Evolutionary conservation across 2,329 filamentous ascomycete genomes (phyloP).

Genomic region (Talaromyces verruculosus): DNA sequence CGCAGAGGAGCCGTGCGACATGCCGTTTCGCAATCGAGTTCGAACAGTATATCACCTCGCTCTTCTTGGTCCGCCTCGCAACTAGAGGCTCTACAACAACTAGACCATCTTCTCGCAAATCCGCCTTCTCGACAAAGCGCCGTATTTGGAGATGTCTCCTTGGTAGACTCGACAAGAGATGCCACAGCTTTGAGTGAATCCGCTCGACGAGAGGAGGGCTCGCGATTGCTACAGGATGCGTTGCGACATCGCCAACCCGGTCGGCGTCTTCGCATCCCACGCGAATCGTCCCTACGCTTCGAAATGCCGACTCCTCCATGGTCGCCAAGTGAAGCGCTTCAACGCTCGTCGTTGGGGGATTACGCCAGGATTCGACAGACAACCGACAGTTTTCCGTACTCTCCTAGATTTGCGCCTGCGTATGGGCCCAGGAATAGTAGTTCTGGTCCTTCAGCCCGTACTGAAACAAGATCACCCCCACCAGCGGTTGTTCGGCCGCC

Average conservation of each 20-base stretch:
- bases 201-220: conserved; percentile 36
- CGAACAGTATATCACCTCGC: conserved; percentile 28
- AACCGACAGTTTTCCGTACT: conserved; percentile 33
- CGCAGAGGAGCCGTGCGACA: conserved; percentile 47
- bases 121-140: conserved; percentile 27
- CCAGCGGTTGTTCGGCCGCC: conserved; percentile 27
- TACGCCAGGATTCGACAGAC: conserved; percentile 24
- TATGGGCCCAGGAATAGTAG: conserved; percentile 31
- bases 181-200: conserved; percentile 25
- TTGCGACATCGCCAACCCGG: conserved; percentile 36
- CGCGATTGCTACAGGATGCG: conserved; percentile 36
- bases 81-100: conserved; percentile 30
- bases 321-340: conserved; percentile 29
- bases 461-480: conserved; percentile 20
- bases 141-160: conserved; percentile 34
- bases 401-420: conserved; percentile 49
- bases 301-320: conserved; percentile 33
- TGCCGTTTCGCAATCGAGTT: conserved; percentile 30
- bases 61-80: conserved; percentile 32
- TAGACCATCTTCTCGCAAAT: conserved; percentile 30
- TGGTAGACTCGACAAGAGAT: conserved; percentile 16
- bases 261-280: conserved; percentile 38
- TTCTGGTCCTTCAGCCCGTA: conserved; percentile 28
- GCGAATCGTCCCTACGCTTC: conserved; percentile 36
- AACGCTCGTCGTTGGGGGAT: conserved; percentile 27